phyloP scores from a whole-genome alignment of 2,329 filamentous ascomycete species.

The Aspergillus fumigatus region DNA sequence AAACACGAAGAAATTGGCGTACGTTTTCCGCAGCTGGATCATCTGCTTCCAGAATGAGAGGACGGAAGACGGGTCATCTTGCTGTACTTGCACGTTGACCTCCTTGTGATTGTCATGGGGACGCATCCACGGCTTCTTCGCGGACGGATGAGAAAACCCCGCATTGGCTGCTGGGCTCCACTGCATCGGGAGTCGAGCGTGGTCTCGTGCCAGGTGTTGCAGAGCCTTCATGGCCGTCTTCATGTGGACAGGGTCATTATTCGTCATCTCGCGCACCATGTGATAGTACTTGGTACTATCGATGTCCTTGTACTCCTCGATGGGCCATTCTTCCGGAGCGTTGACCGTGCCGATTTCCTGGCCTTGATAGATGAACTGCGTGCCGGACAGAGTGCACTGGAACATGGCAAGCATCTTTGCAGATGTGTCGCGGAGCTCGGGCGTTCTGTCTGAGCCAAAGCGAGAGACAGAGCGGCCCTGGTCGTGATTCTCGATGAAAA shows the following conservation, averaged over 20 bases:
- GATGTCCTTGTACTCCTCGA: constrained; percentile 65
- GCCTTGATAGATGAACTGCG: constrained; percentile 63
- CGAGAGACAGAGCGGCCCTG: constrained; percentile 57
- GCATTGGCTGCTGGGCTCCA: constrained; percentile 58
- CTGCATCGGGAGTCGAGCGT: constrained; percentile 66
- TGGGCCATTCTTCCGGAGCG: constrained; percentile 54
- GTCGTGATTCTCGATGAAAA: constrained; percentile 64
- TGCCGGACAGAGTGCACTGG: constrained; percentile 54
- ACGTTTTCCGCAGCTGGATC: constrained; percentile 54
- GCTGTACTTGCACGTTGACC: constrained; percentile 49
- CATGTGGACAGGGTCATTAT: constrained; percentile 39
- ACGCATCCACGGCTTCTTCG: constrained; percentile 60
- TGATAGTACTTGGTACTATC: constrained; percentile 53
- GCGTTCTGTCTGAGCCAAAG: constrained; percentile 50
- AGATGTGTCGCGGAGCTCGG: constrained; percentile 44
- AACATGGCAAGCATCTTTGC: constrained; percentile 58
- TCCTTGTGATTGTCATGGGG: constrained; percentile 53
- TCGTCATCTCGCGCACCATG: constrained; percentile 40
- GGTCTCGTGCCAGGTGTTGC: constrained; percentile 60
- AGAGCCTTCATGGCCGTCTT: constrained; percentile 48
- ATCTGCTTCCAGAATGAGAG: constrained; percentile 58
- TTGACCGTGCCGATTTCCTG: constrained; percentile 66
- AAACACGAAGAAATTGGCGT: constrained; percentile 62
- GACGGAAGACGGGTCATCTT: constrained; percentile 42
- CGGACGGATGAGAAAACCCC: constrained; percentile 55